Evolutionary conservation across 176 grass and related monocot species (phyloP), one percentile per base, ranked within the genome.

Genomic region (Carex littledalei): DNA sequence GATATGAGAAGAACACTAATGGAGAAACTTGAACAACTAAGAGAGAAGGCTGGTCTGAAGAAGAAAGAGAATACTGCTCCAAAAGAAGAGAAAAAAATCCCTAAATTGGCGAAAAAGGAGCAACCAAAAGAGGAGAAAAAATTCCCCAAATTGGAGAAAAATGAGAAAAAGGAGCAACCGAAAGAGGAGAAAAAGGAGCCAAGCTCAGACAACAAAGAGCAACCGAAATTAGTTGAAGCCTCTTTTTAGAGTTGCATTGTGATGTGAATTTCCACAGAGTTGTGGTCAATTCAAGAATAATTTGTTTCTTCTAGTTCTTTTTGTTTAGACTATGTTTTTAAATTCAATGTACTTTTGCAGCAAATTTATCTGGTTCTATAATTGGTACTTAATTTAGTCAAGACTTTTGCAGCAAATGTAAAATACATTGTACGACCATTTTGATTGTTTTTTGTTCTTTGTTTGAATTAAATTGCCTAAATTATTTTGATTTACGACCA

Each of bases 11-110:
- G 72, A 88, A 97, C 91, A 90, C 84, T 85, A 34, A 84, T 83
- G 86, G 88, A 94, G 89, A 97, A 90, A 84, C 85, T 97, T 39
- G 82, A 97, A 37, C 90, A 88, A 59, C 35, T 94, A 63, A 84
- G 92, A 52, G 94, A 89, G 85, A 91, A 92, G 78, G 90, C 85
- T 39, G 72, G 69, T 18, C 65, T 88, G 34, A 88, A 89, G 35
- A 81, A 49, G 63, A 62, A 84, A 66, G 88, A 84, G 1, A 84
- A 79, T 13, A 17, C 39, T 14, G 45, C 31, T 62, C 79, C 80
- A 15, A 24, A 21, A 49, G 31, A 69, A 37, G 56, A 24, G 45
- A 31, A 74, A 39, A 87, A 2, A 15, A 11, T 74, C 12, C 84
- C 84, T 67, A 37, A 69, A 66, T 61, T 61, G 17, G 68, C 54